phyloP scores from a whole-genome alignment of 129 eudicot species.

The Flaveria ramosissima region DNA sequence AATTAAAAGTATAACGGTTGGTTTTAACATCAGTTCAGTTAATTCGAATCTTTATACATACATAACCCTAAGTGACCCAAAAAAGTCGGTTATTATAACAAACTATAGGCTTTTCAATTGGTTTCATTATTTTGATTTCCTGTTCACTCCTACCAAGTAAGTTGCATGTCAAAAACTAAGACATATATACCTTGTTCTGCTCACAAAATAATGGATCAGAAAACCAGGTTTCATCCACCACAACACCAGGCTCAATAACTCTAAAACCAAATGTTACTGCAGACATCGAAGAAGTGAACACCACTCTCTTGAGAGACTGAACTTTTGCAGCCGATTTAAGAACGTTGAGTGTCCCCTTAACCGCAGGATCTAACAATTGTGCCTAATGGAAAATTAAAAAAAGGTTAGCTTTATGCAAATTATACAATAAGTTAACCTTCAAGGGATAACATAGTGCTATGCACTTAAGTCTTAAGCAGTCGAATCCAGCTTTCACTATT shows the following conservation, averaged over 20 bases:
- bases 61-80: neutral
- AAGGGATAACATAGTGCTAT: too few species aligned
- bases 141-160: too few species aligned
- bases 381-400: constrained; percentile 23
- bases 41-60: too few species aligned
- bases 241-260: constrained; percentile 31
- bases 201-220: constrained; percentile 41
- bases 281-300: constrained; percentile 51
- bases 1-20: too few species aligned
- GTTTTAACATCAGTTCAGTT: too few species aligned
- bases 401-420: neutral
- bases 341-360: constrained; percentile 65
- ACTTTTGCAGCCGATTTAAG: constrained; percentile 49
- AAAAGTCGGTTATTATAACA: too few species aligned
- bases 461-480: too few species aligned
- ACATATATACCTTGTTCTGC: constrained; percentile 13
- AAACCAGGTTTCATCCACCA: constrained; percentile 64
- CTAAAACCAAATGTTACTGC: constrained; percentile 31
- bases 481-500: too few species aligned
- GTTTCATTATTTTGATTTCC: too few species aligned
- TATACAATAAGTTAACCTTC: neutral
- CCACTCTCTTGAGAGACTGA: constrained; percentile 47
- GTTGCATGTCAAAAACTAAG: too few species aligned
- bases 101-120: too few species aligned
- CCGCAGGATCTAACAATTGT: constrained; percentile 56